Evolutionary conservation across 108 stramenopile species (phyloP), one percentile per base, ranked within the genome.

Genomic region (Craspedostauros australis): DNA sequence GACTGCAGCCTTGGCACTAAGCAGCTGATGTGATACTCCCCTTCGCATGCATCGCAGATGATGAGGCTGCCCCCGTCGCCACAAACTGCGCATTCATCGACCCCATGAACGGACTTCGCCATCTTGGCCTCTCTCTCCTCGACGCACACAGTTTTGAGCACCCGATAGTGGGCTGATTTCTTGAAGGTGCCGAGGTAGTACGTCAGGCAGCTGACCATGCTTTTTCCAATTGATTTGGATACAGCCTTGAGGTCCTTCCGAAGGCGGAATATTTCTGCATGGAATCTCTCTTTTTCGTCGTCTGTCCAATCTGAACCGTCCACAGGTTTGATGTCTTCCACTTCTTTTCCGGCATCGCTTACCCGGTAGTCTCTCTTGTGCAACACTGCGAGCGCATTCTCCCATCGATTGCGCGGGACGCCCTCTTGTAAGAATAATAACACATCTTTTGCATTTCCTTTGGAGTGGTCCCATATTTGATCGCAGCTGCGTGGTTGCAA

Each of bases 41-140:
- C 39, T 42, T 87, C 86, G 54, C 89, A 91, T 12, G 78, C 73
- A 60, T 91, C 89, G 39, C 89, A 91, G 29, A 82, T 79, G 5
- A 91, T 54, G n/a, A 91, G 73, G 28, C 53, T 79, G 1, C 88
- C 88, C 12, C 88, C 88, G 19, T 83, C 76, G 12, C 79, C 79
- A 46, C 88, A 89, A 48, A 75, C 60, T 20, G 49, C 70, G 51
- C 88, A 89, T 2, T 67, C 69, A 50, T 83, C 77, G 26, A 62
- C 39, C 11, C 54, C 70, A 24, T 68, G 68, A 1, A 57, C 59
- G 20, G 26, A 43, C 22, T 28, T 32, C 7, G 32, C 40, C 11
- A 50, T 60, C 22, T 60, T 67, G 30, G 59, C 46, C 2, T 31
- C 36, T 27, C 64, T 38, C 53, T 75, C 77, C 15, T 74, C 54